Evolutionary conservation across 768 basidiomycete genomes (phyloP), one percentile per base, ranked within the genome.

Genomic region (Russula earlei): DNA sequence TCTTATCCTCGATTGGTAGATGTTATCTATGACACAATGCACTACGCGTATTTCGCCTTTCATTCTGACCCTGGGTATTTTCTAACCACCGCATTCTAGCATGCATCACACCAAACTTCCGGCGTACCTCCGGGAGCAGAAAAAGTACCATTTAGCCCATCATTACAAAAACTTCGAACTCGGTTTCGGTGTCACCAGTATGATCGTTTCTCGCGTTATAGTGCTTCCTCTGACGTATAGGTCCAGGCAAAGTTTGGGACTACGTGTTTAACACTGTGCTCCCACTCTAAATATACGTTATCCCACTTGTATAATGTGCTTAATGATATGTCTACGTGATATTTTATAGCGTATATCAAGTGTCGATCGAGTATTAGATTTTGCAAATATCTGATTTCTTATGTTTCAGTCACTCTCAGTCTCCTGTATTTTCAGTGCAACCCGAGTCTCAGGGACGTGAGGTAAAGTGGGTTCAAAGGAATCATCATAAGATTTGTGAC

Each of bases 161-260:
- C 95, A 97, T 69, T 96, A 95, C 76, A 96, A 96, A 72, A 95
- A 96, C 74, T 95, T 91, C 68, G 92, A 96, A 67, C 85, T 98
- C 42, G 94, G 93, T 17, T 98, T 94, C 67, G 94, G 95, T 31
- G 94, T 98, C 11, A 97, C 94, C 7, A 92, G 89, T 87, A 64
- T 50, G 82, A 71, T 14, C 36, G 37, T 62, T 25, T 59, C 19
- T 22, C 34, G 7, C 41, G 9, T 17, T 36, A 2, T 36, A 41
- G 45, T 33, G 44, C 15, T 53, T 55, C 20, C 7, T 40, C 48
- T n/a, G 45, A 59, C 59, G 34, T 56, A 51, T 22, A 37, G 29
- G 22, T 24, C 52, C 55, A 87, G 84, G 85, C 73, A 97, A 95
- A 74, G 73, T 97, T 38, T 98, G 95, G 95, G 95, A 97, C 69